A percentile compares a stretch with the other conserved stretches of the same genome.
These are phyloP conservation scores for Solanum rostratum DNA, from an alignment of 257 asterid genomes.

Conservation along the genomic window DNA sequence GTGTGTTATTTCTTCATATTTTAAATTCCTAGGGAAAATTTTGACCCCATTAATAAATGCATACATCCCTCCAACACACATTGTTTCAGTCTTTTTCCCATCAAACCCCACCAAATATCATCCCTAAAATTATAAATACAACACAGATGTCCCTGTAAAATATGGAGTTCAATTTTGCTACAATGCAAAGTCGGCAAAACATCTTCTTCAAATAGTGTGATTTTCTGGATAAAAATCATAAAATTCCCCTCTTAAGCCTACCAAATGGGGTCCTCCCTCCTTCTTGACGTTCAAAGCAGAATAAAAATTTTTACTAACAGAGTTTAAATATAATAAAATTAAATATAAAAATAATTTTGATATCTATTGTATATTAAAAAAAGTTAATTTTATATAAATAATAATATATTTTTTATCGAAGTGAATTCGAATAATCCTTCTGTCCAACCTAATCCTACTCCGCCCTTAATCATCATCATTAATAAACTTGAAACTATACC, in stretches of 20 bases:
- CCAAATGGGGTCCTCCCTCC: not conserved
- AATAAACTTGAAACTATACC: not conserved
- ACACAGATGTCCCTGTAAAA: not conserved
- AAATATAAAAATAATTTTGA: not conserved
- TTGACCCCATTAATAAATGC: too few species aligned
- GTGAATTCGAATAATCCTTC: not conserved
- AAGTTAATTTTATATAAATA: rapidly evolving
- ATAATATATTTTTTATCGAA: rapidly evolving
- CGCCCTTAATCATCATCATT: not conserved
- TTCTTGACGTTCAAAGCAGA: not conserved
- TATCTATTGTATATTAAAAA: rapidly evolving
- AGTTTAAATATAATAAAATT: not conserved
- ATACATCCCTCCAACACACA: not conserved
- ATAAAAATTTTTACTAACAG: not conserved
- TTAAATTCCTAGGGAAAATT: too few species aligned
- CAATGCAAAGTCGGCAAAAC: not conserved
- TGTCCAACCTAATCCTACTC: not conserved
- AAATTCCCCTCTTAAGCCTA: not conserved
- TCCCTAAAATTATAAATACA: not conserved
- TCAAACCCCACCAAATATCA: not conserved
- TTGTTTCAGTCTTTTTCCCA: not conserved
- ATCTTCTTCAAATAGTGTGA: not conserved
- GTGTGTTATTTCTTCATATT: too few species aligned
- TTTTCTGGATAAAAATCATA: not conserved
- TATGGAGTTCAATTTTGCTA: not conserved